phyloP scores from a whole-genome alignment of 495 filamentous ascomycete genomes.

The Beverwykella pulmonaria region DNA sequence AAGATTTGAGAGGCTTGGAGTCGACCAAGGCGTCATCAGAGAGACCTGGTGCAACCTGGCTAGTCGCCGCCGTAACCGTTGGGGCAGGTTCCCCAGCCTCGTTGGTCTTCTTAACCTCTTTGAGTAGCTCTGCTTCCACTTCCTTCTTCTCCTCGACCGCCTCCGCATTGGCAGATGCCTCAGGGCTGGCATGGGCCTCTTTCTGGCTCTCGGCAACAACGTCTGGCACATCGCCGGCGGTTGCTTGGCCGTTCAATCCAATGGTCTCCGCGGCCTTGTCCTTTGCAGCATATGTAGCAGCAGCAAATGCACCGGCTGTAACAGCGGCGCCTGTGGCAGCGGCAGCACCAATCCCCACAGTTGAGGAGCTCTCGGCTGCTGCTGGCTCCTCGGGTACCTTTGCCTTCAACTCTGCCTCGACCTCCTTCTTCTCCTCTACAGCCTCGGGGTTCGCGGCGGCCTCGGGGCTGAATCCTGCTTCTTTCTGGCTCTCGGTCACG shows the following conservation, averaged over 20 bases:
- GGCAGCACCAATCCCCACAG: neutral
- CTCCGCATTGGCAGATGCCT: conserved; percentile 60
- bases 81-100: conserved; percentile 45
- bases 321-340: conserved; percentile 10
- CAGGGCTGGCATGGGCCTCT: conserved; percentile 59
- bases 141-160: conserved; percentile 78
- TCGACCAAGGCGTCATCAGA: conserved; percentile 31
- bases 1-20: conserved; percentile 35
- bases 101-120: conserved; percentile 31
- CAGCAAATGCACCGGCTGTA: conserved; percentile 20
- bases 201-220: conserved; percentile 69
- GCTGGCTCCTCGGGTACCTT: conserved; percentile 34
- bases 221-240: conserved; percentile 58
- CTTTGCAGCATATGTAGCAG: conserved; percentile 37
- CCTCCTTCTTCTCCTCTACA: conserved; percentile 36
- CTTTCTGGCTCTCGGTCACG: conserved; percentile 31
- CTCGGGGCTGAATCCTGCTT: conserved; percentile 26
- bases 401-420: conserved; percentile 31
- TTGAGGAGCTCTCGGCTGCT: conserved; percentile 36
- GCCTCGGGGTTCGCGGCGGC: conserved; percentile 30
- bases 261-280: conserved; percentile 29
- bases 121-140: conserved; percentile 55
- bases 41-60: conserved; percentile 10
- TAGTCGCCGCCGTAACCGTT: conserved; percentile 8
- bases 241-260: conserved; percentile 26